Evolutionary conservation across 2,329 filamentous ascomycete genomes (phyloP), one percentile per base, ranked within the genome.

Genomic region (Fusarium sp.): DNA sequence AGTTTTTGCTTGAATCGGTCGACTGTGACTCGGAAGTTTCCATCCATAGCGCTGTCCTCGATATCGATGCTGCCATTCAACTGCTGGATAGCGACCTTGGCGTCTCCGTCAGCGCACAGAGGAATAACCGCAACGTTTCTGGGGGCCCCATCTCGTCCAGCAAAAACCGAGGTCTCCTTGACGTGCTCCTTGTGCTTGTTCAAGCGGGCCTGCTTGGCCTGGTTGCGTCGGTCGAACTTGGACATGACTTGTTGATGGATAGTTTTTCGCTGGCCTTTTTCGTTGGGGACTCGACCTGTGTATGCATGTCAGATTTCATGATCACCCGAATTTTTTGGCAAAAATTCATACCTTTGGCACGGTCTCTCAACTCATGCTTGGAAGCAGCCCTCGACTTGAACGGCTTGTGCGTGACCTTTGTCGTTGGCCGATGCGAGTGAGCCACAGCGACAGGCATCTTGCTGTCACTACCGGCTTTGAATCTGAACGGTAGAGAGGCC

Each of bases 241-340:
- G 95, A 97, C 94, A 98, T 96, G 85, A 98, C 91, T 85, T 98
- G 95, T 82, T 99, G 97, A 82, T 98, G 95, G 65, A 94, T 94
- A 18, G 96, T 98, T 84, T 94, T 97, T 80, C 96, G 91, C 78
- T 88, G 87, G 70, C 92, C 92, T 78, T 89, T 91, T 80, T 97
- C 94, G 79, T 90, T 86, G 65, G 88, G 92, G 59, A 96, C 89
- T 83, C 97, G 97, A 81, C 95, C 94, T 97, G 31, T 25, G 18
- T 4, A 47, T 16, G 3, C 13, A 5, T 29, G 58, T 74, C 14
- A 74, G 58, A 64, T 31, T 25, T 52, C 18, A 2, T 3, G 6
- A 4, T 36, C 1, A 9, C 11, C 25, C 1, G 14, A 9, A 31
- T 20, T 38, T 65, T 14, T 22, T 20, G 18, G 4, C 7, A n/a